Conservation (phyloP, 2,329 filamentous ascomycete species). For the Colletotrichum gloeosporioides region DNA sequence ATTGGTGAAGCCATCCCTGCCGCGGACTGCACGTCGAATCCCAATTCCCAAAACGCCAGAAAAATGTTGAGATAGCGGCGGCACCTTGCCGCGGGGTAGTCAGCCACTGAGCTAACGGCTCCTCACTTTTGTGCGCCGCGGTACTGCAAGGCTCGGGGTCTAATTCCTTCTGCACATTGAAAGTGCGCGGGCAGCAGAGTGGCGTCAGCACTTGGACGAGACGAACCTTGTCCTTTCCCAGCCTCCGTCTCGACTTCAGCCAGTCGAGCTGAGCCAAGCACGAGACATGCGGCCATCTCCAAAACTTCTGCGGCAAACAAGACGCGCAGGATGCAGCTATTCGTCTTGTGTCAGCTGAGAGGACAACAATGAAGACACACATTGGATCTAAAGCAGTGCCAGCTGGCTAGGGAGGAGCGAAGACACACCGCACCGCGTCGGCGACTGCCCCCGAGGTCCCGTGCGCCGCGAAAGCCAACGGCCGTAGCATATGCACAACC, state of each 20-base stretch:
- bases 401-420: background rate
- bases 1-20: background rate
- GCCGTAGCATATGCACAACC: background rate
- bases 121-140: background rate
- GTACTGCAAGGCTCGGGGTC: constrained; percentile 1
- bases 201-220: background rate
- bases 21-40: background rate
- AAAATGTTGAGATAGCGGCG: background rate
- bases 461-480: constrained; percentile 9
- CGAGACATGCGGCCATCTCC: background rate
- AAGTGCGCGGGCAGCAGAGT: background rate
- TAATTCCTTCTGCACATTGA: background rate
- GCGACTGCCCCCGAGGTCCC: background rate
- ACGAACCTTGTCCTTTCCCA: background rate
- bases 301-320: background rate
- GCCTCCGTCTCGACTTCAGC: background rate
- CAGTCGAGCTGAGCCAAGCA: background rate
- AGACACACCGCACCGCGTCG: background rate
- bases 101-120: background rate
- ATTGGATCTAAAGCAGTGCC: background rate
- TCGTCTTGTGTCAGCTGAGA: background rate
- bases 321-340: background rate
- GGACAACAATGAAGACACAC: background rate
- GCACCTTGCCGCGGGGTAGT: background rate
- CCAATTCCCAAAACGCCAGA: background rate